These are phyloP conservation scores for Penicillium soppii DNA, from an alignment of 495 filamentous ascomycete genomes.

Conservation along the genomic window DNA sequence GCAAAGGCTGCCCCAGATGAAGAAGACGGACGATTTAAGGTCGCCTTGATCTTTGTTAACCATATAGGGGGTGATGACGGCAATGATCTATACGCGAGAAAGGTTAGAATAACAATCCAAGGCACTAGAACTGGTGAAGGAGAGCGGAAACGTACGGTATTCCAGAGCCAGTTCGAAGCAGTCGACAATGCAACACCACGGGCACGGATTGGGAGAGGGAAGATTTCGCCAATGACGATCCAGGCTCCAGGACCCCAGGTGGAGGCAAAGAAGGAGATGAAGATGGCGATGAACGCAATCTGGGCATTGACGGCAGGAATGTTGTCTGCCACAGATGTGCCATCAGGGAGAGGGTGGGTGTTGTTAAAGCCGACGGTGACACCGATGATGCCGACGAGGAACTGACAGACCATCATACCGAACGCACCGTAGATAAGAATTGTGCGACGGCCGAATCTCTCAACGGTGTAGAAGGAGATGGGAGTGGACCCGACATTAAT, in stretches of 20 bases:
- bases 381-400: slow-evolving; percentile 43
- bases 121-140: no score
- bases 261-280: slow-evolving; percentile 74
- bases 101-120: no score
- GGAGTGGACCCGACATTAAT: slow-evolving; percentile 67
- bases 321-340: background rate
- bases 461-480: slow-evolving; percentile 64
- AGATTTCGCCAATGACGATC: slow-evolving; percentile 76
- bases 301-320: slow-evolving; percentile 55
- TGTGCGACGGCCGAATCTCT: slow-evolving; percentile 65
- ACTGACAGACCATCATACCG: slow-evolving; percentile 64
- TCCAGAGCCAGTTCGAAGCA: slow-evolving; percentile 68
- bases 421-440: slow-evolving; percentile 66
- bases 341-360: no score
- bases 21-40: slow-evolving; percentile 71
- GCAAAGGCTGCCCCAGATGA: slow-evolving; percentile 72
- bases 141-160: slow-evolving; percentile 37
- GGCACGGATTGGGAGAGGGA: slow-evolving; percentile 62
- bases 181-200: slow-evolving; percentile 69
- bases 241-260: slow-evolving; percentile 72
- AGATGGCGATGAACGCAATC: slow-evolving; percentile 70
- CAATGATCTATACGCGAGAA: no score
- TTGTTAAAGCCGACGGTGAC: slow-evolving; percentile 37
- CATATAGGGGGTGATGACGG: slow-evolving; percentile 3
- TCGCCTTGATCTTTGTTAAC: slow-evolving; percentile 58